Evolutionary conservation across 768 basidiomycete genomes (phyloP), one percentile per base, ranked within the genome.

Genomic region (Trametes punicea): DNA sequence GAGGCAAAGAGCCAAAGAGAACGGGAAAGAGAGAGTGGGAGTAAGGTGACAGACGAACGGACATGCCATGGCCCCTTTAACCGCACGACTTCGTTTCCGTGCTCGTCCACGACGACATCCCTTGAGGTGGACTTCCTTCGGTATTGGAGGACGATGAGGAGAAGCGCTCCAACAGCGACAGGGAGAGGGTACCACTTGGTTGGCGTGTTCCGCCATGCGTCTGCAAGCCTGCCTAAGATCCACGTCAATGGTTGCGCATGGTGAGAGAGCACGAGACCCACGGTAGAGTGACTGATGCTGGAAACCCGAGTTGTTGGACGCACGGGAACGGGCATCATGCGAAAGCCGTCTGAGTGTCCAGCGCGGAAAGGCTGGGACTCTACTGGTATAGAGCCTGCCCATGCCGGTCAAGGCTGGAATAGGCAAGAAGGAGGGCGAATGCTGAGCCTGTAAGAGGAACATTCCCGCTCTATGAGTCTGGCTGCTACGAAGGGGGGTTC

Each of bases 181-280:
- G 94, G 94, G 41, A 98, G 80, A 9, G 95, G 95, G 63, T 95
- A 96, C 95, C 95, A 98, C 71, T 85, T 90, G 31, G 90, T 94
- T 0, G 93, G 92, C 0, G 95, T 94, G 65, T 85, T 76, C 5
- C 80, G 85, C 91, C 91, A 93, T 25, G 91, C 90, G 57, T 80
- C 78, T 26, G 88, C 75, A 6, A 95, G 71, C 67, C 78, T 82
- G 39, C 80, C 88, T 86, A 26, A 16, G 29, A n/a, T 13, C 4
- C 15, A 23, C 46, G n/a, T 34, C 23, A 9, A 15, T 1, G 6
- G 16, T 8, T 18, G 29, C 11, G 29, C 9, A 39, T 15, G 13
- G 16, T 7, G 31, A 3, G 10, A 18, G 23, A 16, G 3, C 9
- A 9, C 18, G 23, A 6, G 36, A 53, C 51, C 16, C 9, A 55